Conservation (phyloP, 768 basidiomycete species). For the Mycena floridula region DNA sequence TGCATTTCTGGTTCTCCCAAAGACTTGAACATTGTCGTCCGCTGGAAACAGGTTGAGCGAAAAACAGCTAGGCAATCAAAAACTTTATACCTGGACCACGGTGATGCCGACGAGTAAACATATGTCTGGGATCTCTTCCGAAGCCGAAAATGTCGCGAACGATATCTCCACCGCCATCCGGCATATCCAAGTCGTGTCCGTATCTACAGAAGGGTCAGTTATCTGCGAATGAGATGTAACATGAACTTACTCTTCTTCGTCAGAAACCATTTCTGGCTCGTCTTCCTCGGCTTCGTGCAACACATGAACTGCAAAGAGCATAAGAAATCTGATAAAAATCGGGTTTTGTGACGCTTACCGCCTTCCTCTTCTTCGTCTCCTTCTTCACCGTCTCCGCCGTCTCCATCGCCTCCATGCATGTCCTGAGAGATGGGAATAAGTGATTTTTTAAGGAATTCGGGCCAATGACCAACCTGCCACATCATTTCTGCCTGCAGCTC, state of each 20-base stretch:
- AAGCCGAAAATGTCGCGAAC: constrained; percentile 52
- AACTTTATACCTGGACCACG: background rate
- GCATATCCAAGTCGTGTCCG: constrained; percentile 31
- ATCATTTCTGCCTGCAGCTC: constrained; percentile 47
- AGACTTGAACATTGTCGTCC: constrained; percentile 55
- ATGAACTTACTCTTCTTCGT: constrained; percentile 59
- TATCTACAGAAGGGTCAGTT: constrained; percentile 21
- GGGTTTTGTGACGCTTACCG: constrained; percentile 27
- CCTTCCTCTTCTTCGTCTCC: constrained; percentile 62
- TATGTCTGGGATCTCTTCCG: constrained; percentile 35
- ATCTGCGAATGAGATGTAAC: background rate
- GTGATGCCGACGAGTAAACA: constrained; percentile 8
- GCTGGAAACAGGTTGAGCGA: constrained; percentile 43
- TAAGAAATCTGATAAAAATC: background rate
- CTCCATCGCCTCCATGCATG: constrained; percentile 41
- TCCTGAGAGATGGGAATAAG: constrained; percentile 29
- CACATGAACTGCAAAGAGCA: constrained; percentile 38
- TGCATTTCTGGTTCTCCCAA: constrained; percentile 53
- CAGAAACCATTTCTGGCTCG: constrained; percentile 55
- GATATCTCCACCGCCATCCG: constrained; percentile 30
- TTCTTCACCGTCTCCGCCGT: constrained; percentile 38
- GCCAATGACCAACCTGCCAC: constrained; percentile 43
- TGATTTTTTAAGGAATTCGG: constrained; percentile 13
- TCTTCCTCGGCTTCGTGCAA: constrained; percentile 59
- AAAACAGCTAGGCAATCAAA: constrained; percentile 24